Base-by-base conservation (phyloP, 306 rosid species). In the Vicia villosa region DNA sequence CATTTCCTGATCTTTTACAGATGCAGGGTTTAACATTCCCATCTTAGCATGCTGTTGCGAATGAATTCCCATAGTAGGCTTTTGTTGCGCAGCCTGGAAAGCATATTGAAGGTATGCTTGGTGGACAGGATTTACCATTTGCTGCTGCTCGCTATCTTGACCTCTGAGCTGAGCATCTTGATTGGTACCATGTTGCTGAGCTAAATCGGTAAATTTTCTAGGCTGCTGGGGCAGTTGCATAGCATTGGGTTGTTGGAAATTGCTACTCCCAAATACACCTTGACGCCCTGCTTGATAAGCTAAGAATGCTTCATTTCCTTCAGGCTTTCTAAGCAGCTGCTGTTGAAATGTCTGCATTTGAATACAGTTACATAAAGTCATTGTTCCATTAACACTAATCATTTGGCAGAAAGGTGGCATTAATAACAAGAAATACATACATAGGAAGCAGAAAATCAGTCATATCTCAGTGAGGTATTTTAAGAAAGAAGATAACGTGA, bases 31-130 rank as follows among this genome's bases (percentile, higher is more conserved):
- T 79, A 86, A 68, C 75, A 87, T 69, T 76, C 99, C 99, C 83
- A 83, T 86, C 76, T 87, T 91, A 74, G 85, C 51, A 66, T 87
- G 95, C 73, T 91, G 99, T 71, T 87, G 96, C 2, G 99, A 70
- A 54, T 89, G 99, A 81, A 84, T 82, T 65, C 88, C 87, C 83
- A 86, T 11, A 63, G 86, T 87, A 66, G 99, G 73, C 77, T 86
- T 95, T 65, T 89, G 99, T 45, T 91, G 99, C 7, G 90, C 80
- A 62, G 96, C 91, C 80, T 89, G 98, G 24, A 91, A 68, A 67
- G 97, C 89, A 89, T 88, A 87, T 19, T 95, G 97, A 78, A 86
- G 84, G 81, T 95, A 95, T 75, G 95, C 95, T 79, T 94, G 97
- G 61, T 91, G 97, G 22, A 79, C 83, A 64, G 97, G 95, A 82